These are phyloP conservation scores for Chrysosporium keratinophilum DNA, from an alignment of 2,329 filamentous ascomycete genomes.

Conservation along the genomic window DNA sequence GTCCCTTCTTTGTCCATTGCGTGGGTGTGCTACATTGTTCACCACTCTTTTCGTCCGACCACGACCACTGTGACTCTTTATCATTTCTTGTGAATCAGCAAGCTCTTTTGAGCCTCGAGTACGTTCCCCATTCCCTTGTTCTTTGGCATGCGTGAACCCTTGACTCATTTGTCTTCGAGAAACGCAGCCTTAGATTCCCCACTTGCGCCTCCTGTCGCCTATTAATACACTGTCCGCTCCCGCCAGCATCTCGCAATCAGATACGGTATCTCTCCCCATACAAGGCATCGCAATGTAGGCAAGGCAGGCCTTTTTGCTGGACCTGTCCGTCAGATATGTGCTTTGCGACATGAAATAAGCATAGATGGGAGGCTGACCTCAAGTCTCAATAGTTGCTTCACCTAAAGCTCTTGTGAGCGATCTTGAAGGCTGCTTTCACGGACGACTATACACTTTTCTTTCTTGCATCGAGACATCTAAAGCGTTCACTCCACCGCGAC, in stretches of 20 bases:
- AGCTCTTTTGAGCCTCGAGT: neutral
- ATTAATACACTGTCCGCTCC: neutral
- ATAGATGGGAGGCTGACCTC: neutral
- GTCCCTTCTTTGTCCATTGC: neutral
- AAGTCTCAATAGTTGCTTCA: neutral
- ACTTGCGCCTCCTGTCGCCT: neutral
- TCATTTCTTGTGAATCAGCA: neutral
- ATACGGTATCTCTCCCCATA: neutral
- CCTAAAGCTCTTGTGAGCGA: neutral
- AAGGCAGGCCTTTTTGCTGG: neutral
- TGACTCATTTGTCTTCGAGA: neutral
- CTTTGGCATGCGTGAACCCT: neutral
- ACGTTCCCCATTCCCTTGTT: neutral
- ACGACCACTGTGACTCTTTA: neutral
- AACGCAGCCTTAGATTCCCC: neutral
- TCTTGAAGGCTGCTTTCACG: neutral
- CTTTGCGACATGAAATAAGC: neutral
- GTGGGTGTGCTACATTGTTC: neutral
- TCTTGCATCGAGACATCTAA: neutral
- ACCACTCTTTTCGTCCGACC: neutral
- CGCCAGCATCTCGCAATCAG: neutral
- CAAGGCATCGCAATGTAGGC: neutral
- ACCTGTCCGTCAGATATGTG: neutral
- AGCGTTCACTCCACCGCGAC: neutral
- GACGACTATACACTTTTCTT: neutral